Conservation (phyloP, 495 filamentous ascomycete genomes). For the Letharia lupina region DNA sequence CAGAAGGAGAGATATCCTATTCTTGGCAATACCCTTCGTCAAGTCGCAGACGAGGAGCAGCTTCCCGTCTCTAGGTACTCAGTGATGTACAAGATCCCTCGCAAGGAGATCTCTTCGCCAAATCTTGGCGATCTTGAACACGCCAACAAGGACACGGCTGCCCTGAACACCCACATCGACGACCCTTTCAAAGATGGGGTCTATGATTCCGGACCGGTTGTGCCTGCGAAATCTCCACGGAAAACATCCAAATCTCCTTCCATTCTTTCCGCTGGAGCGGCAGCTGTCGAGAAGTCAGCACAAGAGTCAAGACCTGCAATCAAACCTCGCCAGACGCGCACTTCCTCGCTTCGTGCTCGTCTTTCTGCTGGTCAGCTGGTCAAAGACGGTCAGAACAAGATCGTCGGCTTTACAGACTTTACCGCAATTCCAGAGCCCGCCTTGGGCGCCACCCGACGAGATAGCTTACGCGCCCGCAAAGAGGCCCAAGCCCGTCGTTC, state of each 20-base stretch:
- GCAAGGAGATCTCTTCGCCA: conserved; percentile 6
- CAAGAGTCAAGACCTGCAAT: conserved; percentile 14
- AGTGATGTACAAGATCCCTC: conserved; percentile 5
- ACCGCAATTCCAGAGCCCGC: conserved; percentile 5
- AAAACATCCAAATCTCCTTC: neutral
- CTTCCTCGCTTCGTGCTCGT: conserved; percentile 26
- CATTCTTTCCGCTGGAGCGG: conserved; percentile 16
- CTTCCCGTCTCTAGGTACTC: conserved; percentile 21
- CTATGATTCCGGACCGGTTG: conserved; percentile 8
- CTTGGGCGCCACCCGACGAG: conserved; percentile 3
- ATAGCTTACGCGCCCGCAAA: conserved; percentile 16
- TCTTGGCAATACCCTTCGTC: conserved; percentile 14
- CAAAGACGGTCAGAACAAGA: conserved; percentile 16
- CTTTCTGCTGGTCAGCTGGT: conserved; percentile 23
- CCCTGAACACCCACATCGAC: neutral
- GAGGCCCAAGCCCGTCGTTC: conserved; percentile 7
- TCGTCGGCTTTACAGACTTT: conserved; percentile 20
- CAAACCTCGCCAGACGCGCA: conserved; percentile 24
- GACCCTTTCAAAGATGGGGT: conserved; percentile 17
- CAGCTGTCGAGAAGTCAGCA: conserved; percentile 14
- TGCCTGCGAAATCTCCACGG: neutral
- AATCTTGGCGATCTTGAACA: neutral
- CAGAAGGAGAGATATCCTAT: conserved; percentile 19
- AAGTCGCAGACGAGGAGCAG: conserved; percentile 8
- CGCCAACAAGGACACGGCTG: neutral